Evolutionary conservation across 768 basidiomycete species (phyloP).

Genomic region (Cystobasidium onofrii): DNA sequence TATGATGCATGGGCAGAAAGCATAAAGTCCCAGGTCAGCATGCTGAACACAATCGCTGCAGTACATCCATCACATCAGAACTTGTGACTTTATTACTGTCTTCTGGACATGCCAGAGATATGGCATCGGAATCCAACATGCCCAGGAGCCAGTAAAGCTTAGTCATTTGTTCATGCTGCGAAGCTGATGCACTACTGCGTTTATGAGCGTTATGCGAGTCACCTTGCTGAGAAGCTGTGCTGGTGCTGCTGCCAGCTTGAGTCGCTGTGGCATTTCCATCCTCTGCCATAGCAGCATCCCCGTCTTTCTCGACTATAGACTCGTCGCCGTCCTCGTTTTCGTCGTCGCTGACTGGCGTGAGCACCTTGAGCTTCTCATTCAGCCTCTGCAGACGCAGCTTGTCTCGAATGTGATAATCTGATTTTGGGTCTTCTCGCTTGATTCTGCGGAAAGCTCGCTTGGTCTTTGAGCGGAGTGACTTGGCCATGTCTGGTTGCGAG

Average conservation of each 20-base stretch:
- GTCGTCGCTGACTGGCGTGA: constrained; percentile 16
- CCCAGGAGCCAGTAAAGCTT: constrained; percentile 27
- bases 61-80: neutral
- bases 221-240: neutral
- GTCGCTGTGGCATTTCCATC: neutral
- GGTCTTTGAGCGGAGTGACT: constrained; percentile 33
- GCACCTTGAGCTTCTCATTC: constrained; percentile 25
- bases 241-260: neutral
- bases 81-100: neutral
- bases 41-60: constrained; percentile 16
- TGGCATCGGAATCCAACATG: constrained; percentile 10
- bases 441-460: constrained; percentile 23
- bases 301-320: constrained; percentile 5
- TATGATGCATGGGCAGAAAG: neutral
- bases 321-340: constrained; percentile 27
- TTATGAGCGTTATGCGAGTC: neutral
- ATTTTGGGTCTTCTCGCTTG: constrained; percentile 22
- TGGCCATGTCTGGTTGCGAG: constrained; percentile 33
- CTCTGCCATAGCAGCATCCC: constrained; percentile 9
- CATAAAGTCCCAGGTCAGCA: neutral
- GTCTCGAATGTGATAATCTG: constrained; percentile 26
- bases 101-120: neutral
- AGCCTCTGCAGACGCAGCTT: constrained; percentile 26
- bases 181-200: neutral
- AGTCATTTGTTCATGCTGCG: neutral